A percentile compares a stretch with the other conserved stretches of the same genome.
Conservation (phyloP, 2,329 filamentous ascomycete species). For the Aspergillus texensis region DNA sequence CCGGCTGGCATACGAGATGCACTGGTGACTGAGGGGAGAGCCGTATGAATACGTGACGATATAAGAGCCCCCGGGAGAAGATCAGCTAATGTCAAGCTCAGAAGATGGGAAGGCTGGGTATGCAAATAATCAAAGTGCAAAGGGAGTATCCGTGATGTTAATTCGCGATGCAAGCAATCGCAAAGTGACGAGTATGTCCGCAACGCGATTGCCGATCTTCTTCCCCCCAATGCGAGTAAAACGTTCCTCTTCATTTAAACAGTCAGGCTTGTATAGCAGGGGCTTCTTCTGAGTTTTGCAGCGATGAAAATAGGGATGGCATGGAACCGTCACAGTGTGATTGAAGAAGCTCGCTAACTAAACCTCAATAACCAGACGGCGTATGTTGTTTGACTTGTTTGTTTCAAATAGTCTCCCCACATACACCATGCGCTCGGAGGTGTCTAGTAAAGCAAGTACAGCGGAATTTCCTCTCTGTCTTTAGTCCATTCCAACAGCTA, state of each 20-base stretch:
- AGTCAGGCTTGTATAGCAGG: too few relatives aligned
- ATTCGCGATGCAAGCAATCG: slow-evolving; percentile 42
- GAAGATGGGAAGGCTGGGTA: slow-evolving; percentile 65
- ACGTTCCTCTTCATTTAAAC: not conserved
- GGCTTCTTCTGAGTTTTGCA: too few relatives aligned
- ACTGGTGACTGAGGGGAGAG: slow-evolving; percentile 37
- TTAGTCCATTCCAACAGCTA: slow-evolving; percentile 6
- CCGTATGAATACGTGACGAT: slow-evolving; percentile 30
- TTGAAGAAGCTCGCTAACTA: too few relatives aligned
- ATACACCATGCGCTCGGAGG: not conserved
- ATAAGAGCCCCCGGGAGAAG: slow-evolving; percentile 47
- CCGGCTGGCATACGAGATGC: slow-evolving; percentile 48
- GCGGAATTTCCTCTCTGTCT: not conserved
- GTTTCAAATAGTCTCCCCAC: slow-evolving; percentile 6
- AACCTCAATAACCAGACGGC: too few relatives aligned
- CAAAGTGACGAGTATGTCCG: slow-evolving; percentile 38
- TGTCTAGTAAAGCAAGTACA: not conserved
- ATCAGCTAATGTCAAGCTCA: slow-evolving; percentile 64
- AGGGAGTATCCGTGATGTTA: slow-evolving; percentile 54
- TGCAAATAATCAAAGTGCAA: slow-evolving; percentile 60
- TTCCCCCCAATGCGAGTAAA: slow-evolving; percentile 9
- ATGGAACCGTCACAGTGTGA: not conserved
- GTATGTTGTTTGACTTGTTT: slow-evolving; percentile 29
- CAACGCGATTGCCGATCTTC: slow-evolving; percentile 1
- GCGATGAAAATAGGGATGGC: not conserved